A percentile compares a stretch with the other conserved stretches of the same genome.
phyloP scores from a whole-genome alignment of 257 asterid genomes.

The Scutellaria barbata region DNA sequence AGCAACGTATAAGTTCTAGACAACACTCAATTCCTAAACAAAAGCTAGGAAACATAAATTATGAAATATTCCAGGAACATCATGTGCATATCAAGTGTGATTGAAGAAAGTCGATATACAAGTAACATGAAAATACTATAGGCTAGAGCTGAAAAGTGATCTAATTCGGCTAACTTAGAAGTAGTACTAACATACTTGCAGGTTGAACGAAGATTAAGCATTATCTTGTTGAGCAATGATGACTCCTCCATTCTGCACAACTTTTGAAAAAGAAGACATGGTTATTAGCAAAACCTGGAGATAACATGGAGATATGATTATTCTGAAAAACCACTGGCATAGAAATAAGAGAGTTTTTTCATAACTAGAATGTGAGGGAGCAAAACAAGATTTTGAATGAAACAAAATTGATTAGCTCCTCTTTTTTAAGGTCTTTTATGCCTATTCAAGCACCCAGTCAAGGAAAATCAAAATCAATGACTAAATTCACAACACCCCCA shows the following conservation, averaged over 20 bases:
- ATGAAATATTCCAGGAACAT: too few species aligned
- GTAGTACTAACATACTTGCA: constrained; percentile 59
- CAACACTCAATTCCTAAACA: neutral
- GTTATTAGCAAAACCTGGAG: constrained; percentile 14
- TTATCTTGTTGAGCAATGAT: constrained; percentile 56
- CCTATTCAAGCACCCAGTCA: neutral
- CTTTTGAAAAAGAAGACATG: neutral
- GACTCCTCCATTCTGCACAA: constrained; percentile 59
- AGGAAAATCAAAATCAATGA: neutral
- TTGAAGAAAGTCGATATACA: constrained; percentile 1
- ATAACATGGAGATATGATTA: neutral
- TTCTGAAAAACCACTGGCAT: neutral
- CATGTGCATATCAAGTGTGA: neutral
- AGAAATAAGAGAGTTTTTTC: neutral
- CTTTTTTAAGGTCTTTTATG: neutral
- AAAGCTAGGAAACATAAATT: neutral
- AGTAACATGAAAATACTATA: neutral
- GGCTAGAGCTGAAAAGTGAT: neutral
- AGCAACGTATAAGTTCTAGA: constrained; percentile 1
- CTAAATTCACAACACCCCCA: constrained; percentile 9
- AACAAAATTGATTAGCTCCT: neutral
- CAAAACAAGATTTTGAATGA: neutral
- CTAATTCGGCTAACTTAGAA: neutral
- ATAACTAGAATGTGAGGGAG: neutral
- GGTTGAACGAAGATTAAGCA: constrained; percentile 69